Base-by-base conservation (phyloP, 169 alveolate genomes). In the Plasmodium falciparum region DNA sequence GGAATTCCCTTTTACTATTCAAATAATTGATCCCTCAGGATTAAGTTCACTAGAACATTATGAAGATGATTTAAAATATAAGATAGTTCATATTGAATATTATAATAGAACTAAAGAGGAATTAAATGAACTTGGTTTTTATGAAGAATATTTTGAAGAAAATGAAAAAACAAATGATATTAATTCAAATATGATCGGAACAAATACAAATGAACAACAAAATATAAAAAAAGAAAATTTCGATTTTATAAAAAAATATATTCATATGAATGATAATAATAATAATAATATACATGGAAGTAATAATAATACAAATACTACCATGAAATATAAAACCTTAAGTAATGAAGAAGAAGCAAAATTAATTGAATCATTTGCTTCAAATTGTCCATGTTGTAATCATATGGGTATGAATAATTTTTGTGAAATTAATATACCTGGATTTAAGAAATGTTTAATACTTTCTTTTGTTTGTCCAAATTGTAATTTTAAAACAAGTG, bases 381-480 rank as follows among this genome's bases (percentile, higher is more conserved):
- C 91, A 4, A 83, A 92, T 61, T 96, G 98, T 75, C 97, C 98
- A 43, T 88, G 96, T 75, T 96, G 98, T 74, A 97, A 97, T 13
- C 74, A 74, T 26, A 73, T 86, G 50, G 98, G 98, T 15, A 58
- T 62, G 73, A 95, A 96, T 88, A 93, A 95, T 50, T 95, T 95
- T 7, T 99, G 99, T 88, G 95, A 97, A 75, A 94, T 98, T 39
- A 92, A 97, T 54, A 97, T 99, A 70, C 99, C 99, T 11, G 99
- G 99, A 80, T 98, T 98, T 90, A 97, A 98, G 75, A 97, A 96
- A 71, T 97, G 99, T 58, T 93, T 97, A 66, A 97, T 98, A 20
- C 97, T 97, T 97, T 96, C 99, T 33, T 98, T 98, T 90, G 95
- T 94, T 62, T 98, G 99, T 70, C 98, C 95, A 26, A 85, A 56